Conservation (phyloP, 495 filamentous ascomycete genomes). For the Endocarpon pusillum region DNA sequence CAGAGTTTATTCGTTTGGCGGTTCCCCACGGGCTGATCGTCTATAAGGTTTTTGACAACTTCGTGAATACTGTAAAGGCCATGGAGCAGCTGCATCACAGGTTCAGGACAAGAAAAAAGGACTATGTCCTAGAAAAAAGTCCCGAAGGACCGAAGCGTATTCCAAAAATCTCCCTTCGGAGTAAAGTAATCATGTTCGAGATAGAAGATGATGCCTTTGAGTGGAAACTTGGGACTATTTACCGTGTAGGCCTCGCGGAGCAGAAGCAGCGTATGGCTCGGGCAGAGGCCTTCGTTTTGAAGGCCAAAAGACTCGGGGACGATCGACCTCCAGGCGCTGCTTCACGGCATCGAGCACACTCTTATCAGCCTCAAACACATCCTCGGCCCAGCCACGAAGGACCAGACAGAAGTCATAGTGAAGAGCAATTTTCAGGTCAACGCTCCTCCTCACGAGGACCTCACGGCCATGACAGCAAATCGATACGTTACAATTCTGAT, state of each 20-base stretch:
- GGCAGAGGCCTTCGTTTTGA: slow-evolving; percentile 76
- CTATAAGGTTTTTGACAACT: slow-evolving; percentile 81
- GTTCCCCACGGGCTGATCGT: slow-evolving; percentile 91
- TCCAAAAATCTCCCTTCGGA: slow-evolving; percentile 66
- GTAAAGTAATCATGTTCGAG: slow-evolving; percentile 69
- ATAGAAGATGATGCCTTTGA: slow-evolving; percentile 95
- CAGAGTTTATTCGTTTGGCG: slow-evolving; percentile 72
- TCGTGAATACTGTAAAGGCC: slow-evolving; percentile 75
- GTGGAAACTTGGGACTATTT: slow-evolving; percentile 88
- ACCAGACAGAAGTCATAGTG: slow-evolving; percentile 36
- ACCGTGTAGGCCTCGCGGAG: slow-evolving; percentile 71
- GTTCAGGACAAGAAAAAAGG: slow-evolving; percentile 69
- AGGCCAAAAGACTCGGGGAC: slow-evolving; percentile 67
- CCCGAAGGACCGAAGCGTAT: slow-evolving; percentile 74
- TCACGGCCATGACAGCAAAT: slow-evolving; percentile 6
- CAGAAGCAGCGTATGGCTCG: slow-evolving; percentile 76
- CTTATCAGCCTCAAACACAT: slow-evolving; percentile 20
- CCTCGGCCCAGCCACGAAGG: slow-evolving; percentile 27
- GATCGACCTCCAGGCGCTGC: slow-evolving; percentile 34
- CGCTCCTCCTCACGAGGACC: slow-evolving; percentile 11
- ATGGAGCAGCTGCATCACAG: slow-evolving; percentile 78
- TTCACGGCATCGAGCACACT: slow-evolving; percentile 34
- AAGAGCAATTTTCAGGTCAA: slow-evolving; percentile 23
- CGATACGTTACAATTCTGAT: slow-evolving; percentile 66
- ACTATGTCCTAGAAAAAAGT: slow-evolving; percentile 66